These are phyloP conservation scores for Phytophthora cryptogea DNA, from an alignment of 352 stramenopile species.

Conservation along the genomic window DNA sequence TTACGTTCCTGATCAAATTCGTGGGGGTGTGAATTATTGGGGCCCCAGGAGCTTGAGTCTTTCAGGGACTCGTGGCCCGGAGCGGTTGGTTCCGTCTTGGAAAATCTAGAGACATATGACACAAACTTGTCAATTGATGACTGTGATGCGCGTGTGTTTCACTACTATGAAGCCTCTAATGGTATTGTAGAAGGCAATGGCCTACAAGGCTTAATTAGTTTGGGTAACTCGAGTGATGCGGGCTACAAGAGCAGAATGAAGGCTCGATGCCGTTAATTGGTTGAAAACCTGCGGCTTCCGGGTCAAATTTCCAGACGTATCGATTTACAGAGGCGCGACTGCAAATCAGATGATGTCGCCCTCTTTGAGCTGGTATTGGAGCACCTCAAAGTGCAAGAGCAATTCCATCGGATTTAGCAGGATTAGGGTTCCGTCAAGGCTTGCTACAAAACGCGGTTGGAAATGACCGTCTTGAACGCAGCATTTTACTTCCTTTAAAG, in stretches of 20 bases:
- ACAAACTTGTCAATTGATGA: conserved; percentile 4
- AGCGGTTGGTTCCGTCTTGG: too few species aligned
- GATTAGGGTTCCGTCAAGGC: too few species aligned
- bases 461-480: too few species aligned
- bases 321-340: not conserved
- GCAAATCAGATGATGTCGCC: conserved; percentile 3
- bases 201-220: conserved; percentile 6
- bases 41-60: too few species aligned
- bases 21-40: too few species aligned
- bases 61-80: too few species aligned
- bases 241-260: conserved; percentile 5
- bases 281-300: conserved; percentile 6
- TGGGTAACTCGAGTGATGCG: not conserved
- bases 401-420: not conserved
- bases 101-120: too few species aligned
- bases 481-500: too few species aligned
- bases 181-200: conserved; percentile 6
- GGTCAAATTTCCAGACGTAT: not conserved
- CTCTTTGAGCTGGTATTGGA: conserved; percentile 15
- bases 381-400: conserved; percentile 6
- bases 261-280: conserved; percentile 3
- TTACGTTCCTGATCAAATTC: too few species aligned
- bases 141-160: conserved; percentile 8
- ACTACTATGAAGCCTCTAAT: not conserved
- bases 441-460: too few species aligned